Base-by-base conservation (phyloP, 306 rosid genomes). In the Datisca glomerata region DNA sequence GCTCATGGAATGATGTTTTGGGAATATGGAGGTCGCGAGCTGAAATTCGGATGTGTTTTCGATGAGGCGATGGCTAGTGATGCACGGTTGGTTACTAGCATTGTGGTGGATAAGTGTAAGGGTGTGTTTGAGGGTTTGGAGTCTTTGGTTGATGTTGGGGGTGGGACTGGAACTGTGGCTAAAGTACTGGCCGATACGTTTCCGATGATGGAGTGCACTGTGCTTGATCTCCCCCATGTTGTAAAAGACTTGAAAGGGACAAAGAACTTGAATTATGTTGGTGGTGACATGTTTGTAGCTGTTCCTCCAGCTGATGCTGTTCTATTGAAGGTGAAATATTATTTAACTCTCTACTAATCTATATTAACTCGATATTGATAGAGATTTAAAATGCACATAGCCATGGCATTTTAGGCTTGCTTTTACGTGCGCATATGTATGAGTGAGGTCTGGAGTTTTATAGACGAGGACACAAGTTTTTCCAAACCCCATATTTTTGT, bases 11-110 rank as follows among this genome's bases (percentile, higher is more conserved):
- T 39, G 36, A 1, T 62, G 0, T 18, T 70, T 4, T 79, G 71
- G 73, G 79, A 79, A 0, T 68, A 24, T 24, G 44, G 52, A 9
- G 21, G 28, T 10, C 18, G 15, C 6, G 50, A 64, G 10, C 63
- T 60, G 0, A 55, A 43, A 18, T 12, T 46, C 2, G 43, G 46
- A 2, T 16, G 31, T 2, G 21, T 21, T 8, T 68, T 79, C 42
- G 71, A 79, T 21, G 76, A 68, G 12, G 72, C 64, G 9, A 78
- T 78, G 81, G 70, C 70, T 0, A 56, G 72, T 36, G 73, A 78
- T 49, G 38, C 86, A 2, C 39, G 46, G 21, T 28, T 78, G 48
- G 59, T 64, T 38, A 53, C 43, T 0, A 63, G 57, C 7, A 56
- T 66, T 31, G 43, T 78, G 53, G 4, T 66, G n/a, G 76, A 41